Conservation (phyloP, 345 rosid species). For the Viola odorata region DNA sequence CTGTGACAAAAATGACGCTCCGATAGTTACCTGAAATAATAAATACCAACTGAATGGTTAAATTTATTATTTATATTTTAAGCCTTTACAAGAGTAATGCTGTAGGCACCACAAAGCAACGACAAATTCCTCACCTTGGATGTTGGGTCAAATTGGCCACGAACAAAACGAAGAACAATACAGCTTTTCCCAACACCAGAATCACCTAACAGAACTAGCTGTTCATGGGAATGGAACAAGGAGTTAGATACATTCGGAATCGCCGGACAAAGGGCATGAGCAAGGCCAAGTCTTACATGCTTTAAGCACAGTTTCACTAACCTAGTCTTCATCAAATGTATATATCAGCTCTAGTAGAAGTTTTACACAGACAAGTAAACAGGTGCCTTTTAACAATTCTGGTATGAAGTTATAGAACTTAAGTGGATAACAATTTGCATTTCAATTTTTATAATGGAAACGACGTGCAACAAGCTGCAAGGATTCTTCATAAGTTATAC, state of each 20-base stretch:
- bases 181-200: conserved; percentile 99
- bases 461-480: no score
- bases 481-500: no score
- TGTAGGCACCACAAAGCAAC: not conserved
- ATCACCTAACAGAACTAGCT: conserved; percentile 93
- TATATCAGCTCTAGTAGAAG: no score
- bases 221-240: conserved; percentile 21
- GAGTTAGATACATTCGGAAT: conserved; percentile 11
- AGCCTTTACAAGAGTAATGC: not conserved
- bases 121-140: conserved; percentile 52
- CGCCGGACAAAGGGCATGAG: not conserved
- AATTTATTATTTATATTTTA: not conserved
- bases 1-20: conserved; percentile 96
- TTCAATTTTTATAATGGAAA: no score
- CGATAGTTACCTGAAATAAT: conserved; percentile 80
- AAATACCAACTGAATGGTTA: conserved; percentile 3
- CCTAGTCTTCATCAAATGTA: no score
- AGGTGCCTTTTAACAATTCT: no score
- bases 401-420: no score
- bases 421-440: no score
- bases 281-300: not conserved
- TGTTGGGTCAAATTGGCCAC: conserved; percentile 96
- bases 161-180: conserved; percentile 96
- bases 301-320: not conserved
- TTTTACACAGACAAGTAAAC: no score